phyloP scores from a whole-genome alignment of 192 early-diverging fungal genomes.

The Gryganskiella cystojenkinii region DNA sequence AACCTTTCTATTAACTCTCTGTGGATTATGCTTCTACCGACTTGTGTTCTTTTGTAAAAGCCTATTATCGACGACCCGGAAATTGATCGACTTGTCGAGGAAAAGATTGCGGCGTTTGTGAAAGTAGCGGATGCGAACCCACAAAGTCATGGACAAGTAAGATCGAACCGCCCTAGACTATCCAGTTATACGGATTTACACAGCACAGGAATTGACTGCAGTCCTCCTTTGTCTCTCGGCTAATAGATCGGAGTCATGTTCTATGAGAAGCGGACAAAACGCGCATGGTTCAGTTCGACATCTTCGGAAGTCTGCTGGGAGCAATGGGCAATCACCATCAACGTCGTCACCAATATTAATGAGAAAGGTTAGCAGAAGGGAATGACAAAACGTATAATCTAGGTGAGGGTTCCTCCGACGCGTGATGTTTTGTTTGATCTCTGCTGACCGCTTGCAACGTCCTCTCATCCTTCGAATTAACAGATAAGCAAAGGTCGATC shows the following conservation, averaged over 20 bases:
- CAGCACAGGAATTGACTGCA: not conserved
- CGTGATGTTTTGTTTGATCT: not conserved
- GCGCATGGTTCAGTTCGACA: slow-evolving; percentile 67
- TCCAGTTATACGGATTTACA: not conserved
- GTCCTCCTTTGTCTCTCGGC: too few species aligned
- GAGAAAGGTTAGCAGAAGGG: slow-evolving; percentile 55
- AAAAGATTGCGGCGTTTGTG: slow-evolving; percentile 59
- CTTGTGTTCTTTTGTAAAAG: slow-evolving; percentile 21
- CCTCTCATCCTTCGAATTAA: too few species aligned
- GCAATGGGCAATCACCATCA: slow-evolving; percentile 68
- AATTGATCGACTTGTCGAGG: slow-evolving; percentile 60
- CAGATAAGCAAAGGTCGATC: slow-evolving; percentile 58
- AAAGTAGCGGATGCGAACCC: slow-evolving; percentile 46
- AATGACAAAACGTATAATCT: not conserved
- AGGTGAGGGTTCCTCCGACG: not conserved
- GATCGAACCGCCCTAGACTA: not conserved
- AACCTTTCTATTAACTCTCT: too few species aligned
- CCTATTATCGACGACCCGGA: slow-evolving; percentile 66
- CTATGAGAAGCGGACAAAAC: slow-evolving; percentile 69
- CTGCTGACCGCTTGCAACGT: too few species aligned
- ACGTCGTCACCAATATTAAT: slow-evolving; percentile 52
- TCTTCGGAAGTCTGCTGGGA: slow-evolving; percentile 71
- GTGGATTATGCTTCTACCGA: not conserved
- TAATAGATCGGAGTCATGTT: slow-evolving; percentile 70
- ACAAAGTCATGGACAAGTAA: slow-evolving; percentile 62